Base-by-base conservation (phyloP, 2,329 filamentous ascomycete species). In the Stachybotrys chartarum region DNA sequence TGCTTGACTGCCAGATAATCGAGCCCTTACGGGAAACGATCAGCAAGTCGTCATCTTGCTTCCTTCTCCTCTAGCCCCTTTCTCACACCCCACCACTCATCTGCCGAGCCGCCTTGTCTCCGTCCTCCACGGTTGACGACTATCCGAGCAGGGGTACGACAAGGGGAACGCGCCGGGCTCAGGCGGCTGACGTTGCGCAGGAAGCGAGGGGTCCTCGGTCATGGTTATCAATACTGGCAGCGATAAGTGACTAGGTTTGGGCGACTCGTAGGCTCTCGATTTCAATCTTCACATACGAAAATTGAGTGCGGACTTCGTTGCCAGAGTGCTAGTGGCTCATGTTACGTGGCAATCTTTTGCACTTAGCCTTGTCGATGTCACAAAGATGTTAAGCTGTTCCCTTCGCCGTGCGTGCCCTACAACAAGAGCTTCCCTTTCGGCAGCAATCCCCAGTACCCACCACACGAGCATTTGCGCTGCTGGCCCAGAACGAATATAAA, bases 381-480 rank as follows among this genome's bases (percentile, higher is more conserved):
- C 24, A 24, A 24, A 24, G 24, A 24, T 24, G 24, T 4, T 24
- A 24, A 24, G 24, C 24, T 24, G 24, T 24, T 24, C 24, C 24
- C 24, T 24, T 24, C 24, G 4, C 24, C 24, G 3, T 24, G 24
- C 24, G 12, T 55, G 52, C n/a, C 42, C 59, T 52, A 65, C 52
- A 61, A 24, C 46, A 63, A 45, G 30, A 65, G 52, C 56, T 63
- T 67, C 6, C 65, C 71, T 49, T 64, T 66, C 0, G 69, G 69
- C 52, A 80, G 56, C 51, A 82, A 57, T 3, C 73, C 77, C 77
- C 81, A 81, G 53, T 73, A 72, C 3, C 80, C 82, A 7, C 78
- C 77, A 58, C 82, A 85, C 6, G 74, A 73, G 57, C 82, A 85
- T 62, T 75, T 76, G 30, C 78, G 72, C 66, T 83, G 79, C 64